Evolutionary conservation across 495 filamentous ascomycete species (phyloP).

Genomic region (Aspergillus bridgeri): DNA sequence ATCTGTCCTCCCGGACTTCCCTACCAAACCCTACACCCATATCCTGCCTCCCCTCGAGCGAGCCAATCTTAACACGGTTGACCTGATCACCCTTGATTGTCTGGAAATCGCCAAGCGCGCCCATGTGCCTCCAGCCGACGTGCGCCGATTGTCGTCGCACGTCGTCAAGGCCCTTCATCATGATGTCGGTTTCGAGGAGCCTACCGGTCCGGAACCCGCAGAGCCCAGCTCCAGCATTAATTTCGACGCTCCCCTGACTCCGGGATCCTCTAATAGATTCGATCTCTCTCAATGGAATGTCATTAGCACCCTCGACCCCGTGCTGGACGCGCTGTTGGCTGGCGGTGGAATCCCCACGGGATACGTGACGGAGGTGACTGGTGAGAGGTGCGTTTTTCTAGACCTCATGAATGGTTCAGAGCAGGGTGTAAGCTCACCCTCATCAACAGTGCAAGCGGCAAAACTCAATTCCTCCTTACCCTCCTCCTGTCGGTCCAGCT

Average conservation of each 20-base stretch:
- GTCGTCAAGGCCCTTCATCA: constrained; percentile 64
- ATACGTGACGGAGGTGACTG: constrained; percentile 85
- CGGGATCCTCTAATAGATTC: constrained; percentile 28
- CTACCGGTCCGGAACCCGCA: constrained; percentile 13
- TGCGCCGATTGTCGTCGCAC: constrained; percentile 63
- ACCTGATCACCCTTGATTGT: constrained; percentile 81
- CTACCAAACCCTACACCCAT: constrained; percentile 61
- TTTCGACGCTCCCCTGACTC: constrained; percentile 12
- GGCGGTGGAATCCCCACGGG: constrained; percentile 82
- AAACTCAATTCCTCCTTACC: constrained; percentile 91
- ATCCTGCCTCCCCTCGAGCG: constrained; percentile 79
- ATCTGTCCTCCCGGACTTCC: constrained; percentile 76
- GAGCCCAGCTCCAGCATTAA: constrained; percentile 29
- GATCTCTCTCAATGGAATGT: constrained; percentile 47
- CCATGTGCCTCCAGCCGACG: constrained; percentile 73
- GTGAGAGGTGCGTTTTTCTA: constrained; percentile 63
- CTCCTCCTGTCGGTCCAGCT: constrained; percentile 82
- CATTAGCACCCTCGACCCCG: constrained; percentile 77
- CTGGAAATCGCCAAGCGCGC: constrained; percentile 84
- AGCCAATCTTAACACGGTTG: constrained; percentile 68
- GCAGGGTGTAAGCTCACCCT: neutral
- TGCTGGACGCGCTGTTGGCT: constrained; percentile 64
- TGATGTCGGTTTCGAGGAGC: constrained; percentile 51
- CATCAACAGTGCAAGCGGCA: constrained; percentile 71
- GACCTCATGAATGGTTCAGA: neutral